Percentiles rank a stretch among this genome's conserved stretches.
Evolutionary conservation across 2,329 filamentous ascomycete species (phyloP).

Genomic region (Blastomyces gilchristii): DNA sequence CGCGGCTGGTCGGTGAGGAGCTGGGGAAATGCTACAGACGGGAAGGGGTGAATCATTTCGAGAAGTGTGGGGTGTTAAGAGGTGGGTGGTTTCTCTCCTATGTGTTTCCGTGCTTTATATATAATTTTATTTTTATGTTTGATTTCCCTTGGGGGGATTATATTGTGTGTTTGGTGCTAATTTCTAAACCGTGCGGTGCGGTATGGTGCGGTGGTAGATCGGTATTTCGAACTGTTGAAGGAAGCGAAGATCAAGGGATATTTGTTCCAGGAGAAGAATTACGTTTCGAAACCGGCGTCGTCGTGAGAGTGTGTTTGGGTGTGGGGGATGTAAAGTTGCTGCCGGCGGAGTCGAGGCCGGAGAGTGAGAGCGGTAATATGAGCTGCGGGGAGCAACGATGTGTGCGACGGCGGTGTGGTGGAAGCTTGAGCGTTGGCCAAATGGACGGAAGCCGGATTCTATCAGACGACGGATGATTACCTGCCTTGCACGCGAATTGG

Average conservation of each 20-base stretch:
- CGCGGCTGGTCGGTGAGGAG: conserved; percentile 54
- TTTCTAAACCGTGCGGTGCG: background rate
- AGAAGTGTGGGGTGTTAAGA: conserved; percentile 57
- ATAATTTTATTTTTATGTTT: background rate
- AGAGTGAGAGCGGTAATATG: background rate
- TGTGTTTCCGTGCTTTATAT: background rate
- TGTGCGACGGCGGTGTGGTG: background rate
- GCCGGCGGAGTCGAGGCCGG: background rate
- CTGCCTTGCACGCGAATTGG: background rate
- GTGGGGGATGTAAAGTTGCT: too few relatives aligned
- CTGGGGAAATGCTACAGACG: conserved; percentile 56
- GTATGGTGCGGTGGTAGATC: conserved; percentile 39
- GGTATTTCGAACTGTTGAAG: conserved; percentile 54
- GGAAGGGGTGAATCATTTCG: conserved; percentile 57
- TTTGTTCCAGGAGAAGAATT: conserved; percentile 55
- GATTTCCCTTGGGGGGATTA: background rate
- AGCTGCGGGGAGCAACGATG: too few relatives aligned
- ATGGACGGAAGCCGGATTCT: background rate
- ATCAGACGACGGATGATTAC: background rate
- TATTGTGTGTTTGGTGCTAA: background rate
- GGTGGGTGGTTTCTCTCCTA: conserved; percentile 37
- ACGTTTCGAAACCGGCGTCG: conserved; percentile 32
- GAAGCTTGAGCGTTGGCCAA: background rate
- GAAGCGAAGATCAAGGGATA: conserved; percentile 55
- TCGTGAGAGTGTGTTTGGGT: background rate